Percentiles rank a stretch among this genome's conserved stretches.
Evolutionary conservation across 2,329 filamentous ascomycete species (phyloP).

Genomic region (Colletotrichum gloeosporioides): DNA sequence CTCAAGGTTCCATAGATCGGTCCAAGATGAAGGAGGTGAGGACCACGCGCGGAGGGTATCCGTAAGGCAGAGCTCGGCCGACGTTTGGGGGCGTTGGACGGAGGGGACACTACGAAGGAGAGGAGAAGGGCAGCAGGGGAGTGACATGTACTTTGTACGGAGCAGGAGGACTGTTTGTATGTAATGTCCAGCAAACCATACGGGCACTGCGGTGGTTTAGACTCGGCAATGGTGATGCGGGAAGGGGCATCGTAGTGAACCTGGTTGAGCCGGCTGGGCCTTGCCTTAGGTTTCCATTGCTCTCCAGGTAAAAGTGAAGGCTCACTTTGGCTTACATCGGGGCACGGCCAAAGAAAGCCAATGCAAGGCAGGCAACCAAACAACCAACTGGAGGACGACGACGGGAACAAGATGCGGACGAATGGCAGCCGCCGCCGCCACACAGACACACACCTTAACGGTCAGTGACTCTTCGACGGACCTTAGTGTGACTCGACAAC

Average conservation of each 20-base stretch:
- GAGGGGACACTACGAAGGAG: neutral
- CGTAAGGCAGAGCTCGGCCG: constrained; percentile 14
- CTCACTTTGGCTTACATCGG: neutral
- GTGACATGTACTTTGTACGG: neutral
- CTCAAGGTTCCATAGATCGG: constrained; percentile 10
- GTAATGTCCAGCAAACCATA: neutral
- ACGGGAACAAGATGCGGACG: neutral
- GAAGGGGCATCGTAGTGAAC: neutral
- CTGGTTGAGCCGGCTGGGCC: neutral
- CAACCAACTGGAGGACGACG: neutral
- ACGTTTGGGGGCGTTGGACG: neutral
- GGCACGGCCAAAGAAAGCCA: neutral
- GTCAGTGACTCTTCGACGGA: constrained; percentile 2
- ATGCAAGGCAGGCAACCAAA: neutral
- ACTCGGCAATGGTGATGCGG: neutral
- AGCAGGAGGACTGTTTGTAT: neutral
- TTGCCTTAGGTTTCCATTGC: neutral
- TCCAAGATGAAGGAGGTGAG: neutral
- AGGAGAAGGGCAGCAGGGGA: neutral
- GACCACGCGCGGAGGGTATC: constrained; percentile 10
- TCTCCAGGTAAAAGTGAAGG: neutral
- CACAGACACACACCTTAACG: constrained; percentile 17
- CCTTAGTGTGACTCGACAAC: constrained; percentile 10
- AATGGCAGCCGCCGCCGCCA: constrained; percentile 5
- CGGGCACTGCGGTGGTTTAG: neutral